phyloP scores from a whole-genome alignment of 352 stramenopile genomes.

The Blastocystis sp. region DNA sequence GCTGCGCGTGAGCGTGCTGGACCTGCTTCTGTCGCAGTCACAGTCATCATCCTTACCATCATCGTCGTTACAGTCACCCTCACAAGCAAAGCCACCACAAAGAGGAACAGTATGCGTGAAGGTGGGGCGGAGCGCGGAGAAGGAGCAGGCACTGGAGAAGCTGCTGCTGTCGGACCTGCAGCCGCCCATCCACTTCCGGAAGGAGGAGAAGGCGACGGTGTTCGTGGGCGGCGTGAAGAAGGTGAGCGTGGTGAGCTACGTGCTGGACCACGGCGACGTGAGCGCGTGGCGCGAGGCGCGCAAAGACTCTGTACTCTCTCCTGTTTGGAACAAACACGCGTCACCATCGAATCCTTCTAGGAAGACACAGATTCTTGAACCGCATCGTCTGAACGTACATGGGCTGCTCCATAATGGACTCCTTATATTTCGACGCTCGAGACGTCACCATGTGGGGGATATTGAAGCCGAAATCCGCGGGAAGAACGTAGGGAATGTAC shows the following conservation, averaged over 20 bases:
- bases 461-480: background rate
- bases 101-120: conserved; percentile 29
- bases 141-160: conserved; percentile 41
- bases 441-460: background rate
- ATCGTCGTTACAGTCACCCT: background rate
- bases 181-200: conserved; percentile 11
- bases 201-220: background rate
- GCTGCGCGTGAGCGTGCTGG: conserved; percentile 30
- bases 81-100: conserved; percentile 17
- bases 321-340: background rate
- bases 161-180: conserved; percentile 54
- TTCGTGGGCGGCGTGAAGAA: conserved; percentile 50
- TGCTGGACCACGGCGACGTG: background rate
- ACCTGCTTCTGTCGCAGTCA: background rate
- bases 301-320: background rate
- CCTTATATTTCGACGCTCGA: background rate
- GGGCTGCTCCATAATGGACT: background rate
- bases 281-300: background rate
- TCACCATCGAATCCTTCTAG: background rate
- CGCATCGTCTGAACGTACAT: background rate
- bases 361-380: background rate
- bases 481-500: background rate
- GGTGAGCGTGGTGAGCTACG: background rate
- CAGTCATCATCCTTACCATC: background rate
- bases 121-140: conserved; percentile 28